phyloP scores from a whole-genome alignment of 1,139 yeast genomes.

The Geotrichum citri-aurantii region DNA sequence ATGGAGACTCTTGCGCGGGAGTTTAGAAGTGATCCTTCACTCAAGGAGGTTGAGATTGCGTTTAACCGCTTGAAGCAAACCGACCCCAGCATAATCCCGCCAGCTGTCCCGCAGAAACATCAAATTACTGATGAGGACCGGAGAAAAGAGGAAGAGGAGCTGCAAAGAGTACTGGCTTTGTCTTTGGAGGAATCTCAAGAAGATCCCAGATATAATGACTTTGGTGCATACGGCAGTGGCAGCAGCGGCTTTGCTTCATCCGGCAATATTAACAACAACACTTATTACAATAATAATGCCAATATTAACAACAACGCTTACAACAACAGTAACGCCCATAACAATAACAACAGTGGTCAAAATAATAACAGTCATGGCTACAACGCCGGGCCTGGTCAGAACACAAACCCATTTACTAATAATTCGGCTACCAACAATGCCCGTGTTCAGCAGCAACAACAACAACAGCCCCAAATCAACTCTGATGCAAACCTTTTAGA shows the following conservation, averaged over 20 bases:
- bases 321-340: constrained; percentile 20
- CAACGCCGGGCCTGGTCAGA: neutral
- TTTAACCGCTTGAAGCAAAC: constrained; percentile 35
- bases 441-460: constrained; percentile 16
- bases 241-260: constrained; percentile 3
- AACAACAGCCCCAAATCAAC: neutral
- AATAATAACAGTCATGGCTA: constrained; percentile 13
- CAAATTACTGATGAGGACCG: constrained; percentile 47
- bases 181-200: constrained; percentile 55
- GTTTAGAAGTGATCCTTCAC: constrained; percentile 65
- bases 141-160: constrained; percentile 68
- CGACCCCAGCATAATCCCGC: constrained; percentile 38
- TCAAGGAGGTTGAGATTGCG: constrained; percentile 62
- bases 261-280: constrained; percentile 10
- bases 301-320: constrained; percentile 21
- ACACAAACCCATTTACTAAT: constrained; percentile 3
- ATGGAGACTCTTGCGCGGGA: constrained; percentile 56
- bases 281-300: constrained; percentile 13
- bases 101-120: constrained; percentile 59
- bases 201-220: constrained; percentile 5
- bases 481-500: neutral
- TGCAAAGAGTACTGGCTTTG: constrained; percentile 68
- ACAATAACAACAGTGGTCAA: too few species aligned
- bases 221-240: constrained; percentile 2
- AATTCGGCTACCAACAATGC: neutral